A percentile compares a stretch with the other conserved stretches of the same genome.
These are phyloP conservation scores for Aspergillus awamori DNA, from an alignment of 2,329 filamentous ascomycete species.

Conservation along the genomic window DNA sequence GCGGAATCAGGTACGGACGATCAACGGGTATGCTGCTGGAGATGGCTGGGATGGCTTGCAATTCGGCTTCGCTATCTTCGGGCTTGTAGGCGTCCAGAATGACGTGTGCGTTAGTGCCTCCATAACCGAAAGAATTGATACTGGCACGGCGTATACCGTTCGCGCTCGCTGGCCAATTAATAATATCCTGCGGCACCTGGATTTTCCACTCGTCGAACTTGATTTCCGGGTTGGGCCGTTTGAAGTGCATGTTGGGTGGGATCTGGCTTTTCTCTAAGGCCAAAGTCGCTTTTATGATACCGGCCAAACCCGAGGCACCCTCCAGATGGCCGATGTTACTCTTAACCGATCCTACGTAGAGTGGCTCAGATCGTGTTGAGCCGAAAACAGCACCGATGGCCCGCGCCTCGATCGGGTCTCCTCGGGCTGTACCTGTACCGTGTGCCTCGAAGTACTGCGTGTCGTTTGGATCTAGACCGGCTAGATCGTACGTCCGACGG, in stretches of 20 bases:
- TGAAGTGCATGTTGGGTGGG: slow-evolving; percentile 32
- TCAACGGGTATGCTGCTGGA: too few relatives aligned
- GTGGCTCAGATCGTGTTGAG: neutral
- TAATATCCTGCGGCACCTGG: slow-evolving; percentile 14
- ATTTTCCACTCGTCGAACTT: slow-evolving; percentile 24
- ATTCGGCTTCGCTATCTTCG: neutral
- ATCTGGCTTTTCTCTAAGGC: slow-evolving; percentile 31
- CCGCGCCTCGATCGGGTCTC: slow-evolving; percentile 30
- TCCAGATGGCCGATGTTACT: slow-evolving; percentile 33
- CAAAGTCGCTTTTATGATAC: slow-evolving; percentile 31
- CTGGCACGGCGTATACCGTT: slow-evolving; percentile 18
- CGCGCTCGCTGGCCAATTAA: slow-evolving; percentile 25
- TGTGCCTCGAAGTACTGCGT: slow-evolving; percentile 45
- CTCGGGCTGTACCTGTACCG: slow-evolving; percentile 42
- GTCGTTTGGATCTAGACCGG: slow-evolving; percentile 34
- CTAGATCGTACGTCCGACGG: slow-evolving; percentile 1
- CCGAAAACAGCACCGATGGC: slow-evolving; percentile 27
- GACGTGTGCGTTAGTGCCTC: slow-evolving; percentile 23
- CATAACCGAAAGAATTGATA: slow-evolving; percentile 28
- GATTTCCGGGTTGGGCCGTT: slow-evolving; percentile 24
- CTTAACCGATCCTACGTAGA: slow-evolving; percentile 32
- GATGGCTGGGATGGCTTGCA: neutral
- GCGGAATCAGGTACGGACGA: slow-evolving; percentile 15
- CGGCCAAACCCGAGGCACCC: slow-evolving; percentile 29
- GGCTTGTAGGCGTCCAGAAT: slow-evolving; percentile 22